Base-by-base conservation (phyloP, 2,329 filamentous ascomycete species). In the Chrysoporthe deuterocubensis region DNA sequence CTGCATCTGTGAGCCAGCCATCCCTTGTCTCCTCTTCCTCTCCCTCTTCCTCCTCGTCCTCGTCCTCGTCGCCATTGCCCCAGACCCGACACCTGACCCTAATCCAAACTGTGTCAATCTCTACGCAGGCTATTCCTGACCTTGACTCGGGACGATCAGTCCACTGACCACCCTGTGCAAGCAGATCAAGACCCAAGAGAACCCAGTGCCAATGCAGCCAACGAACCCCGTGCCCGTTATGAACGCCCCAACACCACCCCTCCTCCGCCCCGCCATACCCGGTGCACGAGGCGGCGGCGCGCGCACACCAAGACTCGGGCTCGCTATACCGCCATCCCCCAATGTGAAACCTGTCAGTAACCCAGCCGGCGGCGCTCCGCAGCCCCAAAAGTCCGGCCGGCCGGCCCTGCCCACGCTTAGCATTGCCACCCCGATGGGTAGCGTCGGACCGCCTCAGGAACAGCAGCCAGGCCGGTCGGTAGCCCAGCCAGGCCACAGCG, bases 241-340 rank as follows among this genome's bases (percentile, higher is more conserved):
- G 90, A 88, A 91, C 67, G 43, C 69, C 61, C 90, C 92, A 64
- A 92, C 90, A 64, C 93, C 90, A 64, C 93, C 93, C 69, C 87
- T 96, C 68, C 90, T 97, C 67, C 91, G 93, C 70, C 92, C 93
- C 65, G 93, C 93, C 70, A 90, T 96, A 67, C 92, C 91, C 50
- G 92, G 92, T 71, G 84, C 83, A 72, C 86, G 89, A 73, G 85
- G 84, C 73, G 82, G 85, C 71, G 89, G 88, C 68, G 82, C 85
- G 69, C 86, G 91, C 71, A 85, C 91, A 64, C 93, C 93, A 40
- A 89, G 92, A 74, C 86, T 98, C 68, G 95, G 94, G 57, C 87
- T 98, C 67, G 92, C 94, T 58, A 98, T 98, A 68, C 95, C 95
- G 48, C 90, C 92, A 0, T 97, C 93, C 46, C 92, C 93, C 61